Evolutionary conservation across 177 flowering plant species (phyloP).

Genomic region (Vitis hybrid): DNA sequence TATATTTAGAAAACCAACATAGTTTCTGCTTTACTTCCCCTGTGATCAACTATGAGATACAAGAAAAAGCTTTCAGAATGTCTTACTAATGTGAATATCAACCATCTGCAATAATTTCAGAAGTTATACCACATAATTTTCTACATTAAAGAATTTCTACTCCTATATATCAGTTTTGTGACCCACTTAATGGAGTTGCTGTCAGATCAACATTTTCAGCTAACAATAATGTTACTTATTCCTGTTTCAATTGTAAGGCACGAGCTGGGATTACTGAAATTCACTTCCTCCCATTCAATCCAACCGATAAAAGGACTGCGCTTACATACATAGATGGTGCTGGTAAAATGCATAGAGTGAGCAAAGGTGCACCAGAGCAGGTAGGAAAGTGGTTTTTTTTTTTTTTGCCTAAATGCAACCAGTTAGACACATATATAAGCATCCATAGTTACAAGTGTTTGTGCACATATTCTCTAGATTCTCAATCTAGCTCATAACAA

Average conservation of each 20-base stretch:
- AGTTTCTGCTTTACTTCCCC: not conserved
- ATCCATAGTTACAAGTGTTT: not conserved
- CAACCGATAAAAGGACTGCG: constrained; percentile 82
- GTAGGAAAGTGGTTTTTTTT: constrained; percentile 24
- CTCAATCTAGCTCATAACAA: constrained; percentile 51
- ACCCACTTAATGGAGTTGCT: no score
- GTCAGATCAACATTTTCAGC: no score
- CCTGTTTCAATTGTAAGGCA: constrained; percentile 34
- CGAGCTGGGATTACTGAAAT: constrained; percentile 64
- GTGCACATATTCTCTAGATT: constrained; percentile 30
- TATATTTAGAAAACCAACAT: not conserved
- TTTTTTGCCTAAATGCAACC: not conserved
- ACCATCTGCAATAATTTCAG: no score
- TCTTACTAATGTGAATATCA: no score
- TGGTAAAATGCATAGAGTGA: constrained; percentile 69
- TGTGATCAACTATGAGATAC: not conserved
- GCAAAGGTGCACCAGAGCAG: constrained; percentile 88
- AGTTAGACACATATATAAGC: not conserved
- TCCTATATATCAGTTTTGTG: no score
- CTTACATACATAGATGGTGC: constrained; percentile 57
- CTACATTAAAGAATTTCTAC: no score
- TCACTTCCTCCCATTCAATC: constrained; percentile 88
- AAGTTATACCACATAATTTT: no score
- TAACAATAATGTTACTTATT: not conserved
- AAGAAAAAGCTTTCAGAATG: no score